Base-by-base conservation (phyloP, 2,329 filamentous ascomycete genomes). In the Penicillium glabrum region DNA sequence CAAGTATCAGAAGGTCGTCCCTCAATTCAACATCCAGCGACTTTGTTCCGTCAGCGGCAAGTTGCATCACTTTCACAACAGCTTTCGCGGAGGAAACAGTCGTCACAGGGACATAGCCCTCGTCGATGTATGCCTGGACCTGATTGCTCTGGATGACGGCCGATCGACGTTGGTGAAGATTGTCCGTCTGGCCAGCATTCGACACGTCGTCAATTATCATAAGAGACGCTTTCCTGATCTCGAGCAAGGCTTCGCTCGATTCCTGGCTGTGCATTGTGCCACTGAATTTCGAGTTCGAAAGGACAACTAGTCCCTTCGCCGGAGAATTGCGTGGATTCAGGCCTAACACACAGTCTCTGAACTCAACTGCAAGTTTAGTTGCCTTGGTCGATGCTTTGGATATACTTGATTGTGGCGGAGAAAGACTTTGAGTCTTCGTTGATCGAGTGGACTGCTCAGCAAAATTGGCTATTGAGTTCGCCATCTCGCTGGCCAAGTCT, bases 1-100 rank as follows among this genome's bases (percentile, higher is more conserved):
- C 95, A 7, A 99, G 78, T 33, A 99, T 88, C 52, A 99, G 81
- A 1, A 99, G 81, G 62, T 96, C 89, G 67, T 96, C 93, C 59
- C 86, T 86, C 46, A 98, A 78, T 61, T 96, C 90, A 1, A 97
- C 82, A 63, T 95, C 88, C 14, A 97, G 75, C 41, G 86, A 83
- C 61, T 87, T 89, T 29, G 86, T 81, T 0, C 82, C 84, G 35
- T 86, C 82, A 1, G 79, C 78, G 2, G 80, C 79, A 41, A 82
- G 79, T 10, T 81, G 79, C 23, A 79, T 76, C 13, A 93, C 79
- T 46, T 85, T 83, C 2, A 95, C 80, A 2, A 79, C 77, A 1
- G 86, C 84, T 59, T 86, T 89, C 0, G 93, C 92, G 3, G 92
- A 88, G 19, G 92, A 96, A 45, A 97, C 89, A 48, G 90, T 91